Evolutionary conservation across 2,329 filamentous ascomycete species (phyloP), one percentile per base, ranked within the genome.

Genomic region (Diaporthe aspalathi): DNA sequence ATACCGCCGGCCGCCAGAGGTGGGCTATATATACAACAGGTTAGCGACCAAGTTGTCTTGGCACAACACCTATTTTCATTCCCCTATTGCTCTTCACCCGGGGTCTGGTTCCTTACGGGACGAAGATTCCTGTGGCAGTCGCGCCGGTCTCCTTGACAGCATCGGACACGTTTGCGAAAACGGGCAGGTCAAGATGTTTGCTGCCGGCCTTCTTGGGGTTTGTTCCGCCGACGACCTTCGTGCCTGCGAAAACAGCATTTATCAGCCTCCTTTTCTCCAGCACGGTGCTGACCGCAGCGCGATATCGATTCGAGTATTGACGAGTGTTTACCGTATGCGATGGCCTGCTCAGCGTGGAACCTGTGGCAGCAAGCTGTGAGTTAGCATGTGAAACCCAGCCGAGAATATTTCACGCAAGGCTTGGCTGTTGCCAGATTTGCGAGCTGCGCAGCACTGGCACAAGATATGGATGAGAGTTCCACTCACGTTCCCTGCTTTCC

Each of bases 171-270:
- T 89, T 95, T 79, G 90, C 93, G 85, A 98, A 99, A 80, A 99
- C 96, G 72, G 96, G 96, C 77, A 93, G 92, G 81, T 91, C 94
- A 74, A 99, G 91, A 84, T 99, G 96, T 81, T 90, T 92, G 79
- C 90, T 85, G 80, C 96, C 96, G 76, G 96, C 96, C 88, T 99
- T 99, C 90, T 97, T 98, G 81, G 96, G 96, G 88, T 98, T 98
- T 80, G 95, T 98, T 81, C 96, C 96, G 83, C 96, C 96, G 76
- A 99, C 94, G 76, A 99, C 94, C 83, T 97, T 95, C 79, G 96
- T 99, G 83, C 95, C 94, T 97, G 75, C 53, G 52, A 49, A 67
- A 45, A 35, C 62, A 72, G 29, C 56, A n/a, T 20, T 70, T 29
- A 70, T 72, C 70, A 70, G 73, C 67, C 54, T 68, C 29, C 38